A percentile compares a stretch with the other conserved stretches of the same genome.
These are phyloP conservation scores for Citrus unshiu DNA, from an alignment of 345 rosid genomes.

Conservation along the genomic window DNA sequence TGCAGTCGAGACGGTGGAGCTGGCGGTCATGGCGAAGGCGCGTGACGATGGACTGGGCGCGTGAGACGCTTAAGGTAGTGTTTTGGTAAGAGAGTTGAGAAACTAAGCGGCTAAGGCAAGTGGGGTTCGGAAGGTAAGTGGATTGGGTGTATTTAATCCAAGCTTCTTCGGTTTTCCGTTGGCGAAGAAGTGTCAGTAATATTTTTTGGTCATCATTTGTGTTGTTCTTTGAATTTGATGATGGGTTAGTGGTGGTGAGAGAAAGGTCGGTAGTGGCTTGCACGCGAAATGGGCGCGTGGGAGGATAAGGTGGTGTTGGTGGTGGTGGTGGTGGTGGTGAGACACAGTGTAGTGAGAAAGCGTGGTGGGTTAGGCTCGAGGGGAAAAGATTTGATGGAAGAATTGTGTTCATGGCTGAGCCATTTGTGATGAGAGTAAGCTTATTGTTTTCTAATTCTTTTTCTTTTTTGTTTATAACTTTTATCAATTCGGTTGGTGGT, in stretches of 20 bases:
- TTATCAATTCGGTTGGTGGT: slow-evolving; percentile 33
- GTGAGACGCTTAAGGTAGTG: slow-evolving; percentile 48
- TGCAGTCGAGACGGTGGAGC: slow-evolving; percentile 90
- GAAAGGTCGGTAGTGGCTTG: slow-evolving; percentile 34
- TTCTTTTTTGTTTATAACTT: neutral
- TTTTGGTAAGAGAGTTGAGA: slow-evolving; percentile 75
- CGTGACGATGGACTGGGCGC: slow-evolving; percentile 85
- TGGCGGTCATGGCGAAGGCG: slow-evolving; percentile 87
- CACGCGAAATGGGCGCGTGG: slow-evolving; percentile 24
- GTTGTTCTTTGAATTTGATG: neutral
- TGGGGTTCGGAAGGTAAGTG: slow-evolving; percentile 63
- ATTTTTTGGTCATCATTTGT: slow-evolving; percentile 43
- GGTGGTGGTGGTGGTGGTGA: slow-evolving; percentile 27
- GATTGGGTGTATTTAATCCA: slow-evolving; percentile 63
- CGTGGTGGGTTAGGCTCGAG: too few species aligned
- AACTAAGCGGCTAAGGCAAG: slow-evolving; percentile 90
- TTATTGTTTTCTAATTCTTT: neutral
- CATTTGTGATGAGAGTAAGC: slow-evolving; percentile 23
- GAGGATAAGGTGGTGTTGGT: slow-evolving; percentile 17
- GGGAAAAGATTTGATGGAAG: slow-evolving; percentile 13
- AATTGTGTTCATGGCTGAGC: slow-evolving; percentile 61
- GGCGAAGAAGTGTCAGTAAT: slow-evolving; percentile 75
- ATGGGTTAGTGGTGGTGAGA: slow-evolving; percentile 6
- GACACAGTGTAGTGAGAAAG: slow-evolving; percentile 1
- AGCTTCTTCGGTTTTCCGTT: slow-evolving; percentile 70